phyloP scores from a whole-genome alignment of 179 eudicot genomes.

The Silene vulgaris region DNA sequence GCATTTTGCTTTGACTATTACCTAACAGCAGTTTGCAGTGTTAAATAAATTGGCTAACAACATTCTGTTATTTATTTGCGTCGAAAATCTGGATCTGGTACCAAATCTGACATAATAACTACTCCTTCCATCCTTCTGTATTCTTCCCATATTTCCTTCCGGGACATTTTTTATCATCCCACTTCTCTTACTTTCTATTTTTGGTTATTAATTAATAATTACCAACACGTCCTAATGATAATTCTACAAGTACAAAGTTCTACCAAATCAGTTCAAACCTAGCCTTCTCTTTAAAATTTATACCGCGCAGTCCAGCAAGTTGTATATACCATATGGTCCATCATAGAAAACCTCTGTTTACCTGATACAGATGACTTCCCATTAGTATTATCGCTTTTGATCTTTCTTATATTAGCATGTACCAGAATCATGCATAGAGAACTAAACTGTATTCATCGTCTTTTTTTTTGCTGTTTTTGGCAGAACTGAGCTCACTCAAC shows the following conservation, averaged over 20 bases:
- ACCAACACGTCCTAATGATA: neutral
- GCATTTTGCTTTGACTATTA: neutral
- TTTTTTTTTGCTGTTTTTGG: neutral
- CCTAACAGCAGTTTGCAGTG: neutral
- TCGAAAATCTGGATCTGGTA: neutral
- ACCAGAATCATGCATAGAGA: neutral
- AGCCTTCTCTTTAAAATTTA: neutral
- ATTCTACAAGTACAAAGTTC: neutral
- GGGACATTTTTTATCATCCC: neutral
- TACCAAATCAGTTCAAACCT: neutral
- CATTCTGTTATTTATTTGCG: neutral
- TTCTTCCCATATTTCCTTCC: neutral
- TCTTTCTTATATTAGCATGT: neutral
- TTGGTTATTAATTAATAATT: neutral
- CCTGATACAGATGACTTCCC: neutral
- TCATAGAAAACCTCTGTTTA: neutral
- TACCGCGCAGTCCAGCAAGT: neutral
- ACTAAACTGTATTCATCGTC: neutral
- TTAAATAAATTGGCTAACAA: no score
- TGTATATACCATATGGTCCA: no score
- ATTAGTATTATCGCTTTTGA: neutral
- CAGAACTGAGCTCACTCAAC: slow-evolving; percentile 31
- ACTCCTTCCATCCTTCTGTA: neutral
- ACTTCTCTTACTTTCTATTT: neutral
- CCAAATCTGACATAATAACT: neutral